phyloP scores from a whole-genome alignment of 345 rosid species.

The Populus nigra region DNA sequence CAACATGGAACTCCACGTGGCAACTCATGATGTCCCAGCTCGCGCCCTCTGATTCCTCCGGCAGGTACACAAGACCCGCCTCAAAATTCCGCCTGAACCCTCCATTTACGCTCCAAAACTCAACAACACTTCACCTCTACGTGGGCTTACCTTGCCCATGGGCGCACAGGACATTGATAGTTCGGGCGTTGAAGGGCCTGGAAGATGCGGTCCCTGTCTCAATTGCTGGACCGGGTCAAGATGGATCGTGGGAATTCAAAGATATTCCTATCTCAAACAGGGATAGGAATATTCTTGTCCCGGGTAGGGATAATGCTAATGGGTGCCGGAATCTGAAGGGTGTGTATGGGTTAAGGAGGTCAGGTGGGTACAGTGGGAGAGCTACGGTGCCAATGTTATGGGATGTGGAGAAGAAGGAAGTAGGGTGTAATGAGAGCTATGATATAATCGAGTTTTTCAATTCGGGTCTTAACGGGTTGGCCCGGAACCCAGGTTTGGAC shows the following conservation, averaged over 20 bases:
- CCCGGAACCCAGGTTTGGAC: slow-evolving; percentile 53
- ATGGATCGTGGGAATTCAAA: slow-evolving; percentile 81
- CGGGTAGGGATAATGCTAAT: slow-evolving; percentile 59
- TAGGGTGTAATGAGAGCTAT: slow-evolving; percentile 75
- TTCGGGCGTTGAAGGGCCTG: slow-evolving; percentile 76
- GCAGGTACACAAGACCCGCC: slow-evolving; percentile 70
- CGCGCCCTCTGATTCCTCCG: slow-evolving; percentile 83
- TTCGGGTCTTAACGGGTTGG: slow-evolving; percentile 54
- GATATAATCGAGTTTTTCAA: slow-evolving; percentile 69
- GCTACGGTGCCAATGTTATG: slow-evolving; percentile 84
- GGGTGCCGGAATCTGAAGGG: slow-evolving; percentile 63
- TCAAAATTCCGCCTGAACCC: slow-evolving; percentile 58
- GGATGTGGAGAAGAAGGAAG: slow-evolving; percentile 62
- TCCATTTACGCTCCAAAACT: slow-evolving; percentile 31
- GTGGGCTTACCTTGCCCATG: slow-evolving; percentile 92
- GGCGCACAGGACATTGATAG: slow-evolving; percentile 87
- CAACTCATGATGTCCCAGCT: slow-evolving; percentile 89
- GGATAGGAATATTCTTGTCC: slow-evolving; percentile 40
- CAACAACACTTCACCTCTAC: slow-evolving; percentile 65
- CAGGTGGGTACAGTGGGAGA: slow-evolving; percentile 66
- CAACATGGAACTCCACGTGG: slow-evolving; percentile 74
- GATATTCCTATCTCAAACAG: neutral
- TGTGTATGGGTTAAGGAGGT: slow-evolving; percentile 49
- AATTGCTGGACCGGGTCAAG: slow-evolving; percentile 66
- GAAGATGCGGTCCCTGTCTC: slow-evolving; percentile 66